Conservation (phyloP, 768 basidiomycete species). For the Naematelia encephala region DNA sequence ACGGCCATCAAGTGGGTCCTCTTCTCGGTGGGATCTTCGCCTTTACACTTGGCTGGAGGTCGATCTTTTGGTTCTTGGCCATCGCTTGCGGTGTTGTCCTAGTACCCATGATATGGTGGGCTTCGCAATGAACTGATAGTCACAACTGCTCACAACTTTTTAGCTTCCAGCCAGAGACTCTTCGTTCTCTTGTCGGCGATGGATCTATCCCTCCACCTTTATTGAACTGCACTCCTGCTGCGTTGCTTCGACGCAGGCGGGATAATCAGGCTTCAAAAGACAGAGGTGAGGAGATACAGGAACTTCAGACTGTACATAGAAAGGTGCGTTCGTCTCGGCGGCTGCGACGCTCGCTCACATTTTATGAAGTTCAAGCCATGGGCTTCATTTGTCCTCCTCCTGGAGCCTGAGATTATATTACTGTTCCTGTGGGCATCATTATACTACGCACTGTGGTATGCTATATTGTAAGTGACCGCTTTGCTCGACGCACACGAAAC, state of each 20-base stretch:
- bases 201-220: constrained; percentile 45
- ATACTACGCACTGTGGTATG: constrained; percentile 41
- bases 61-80: constrained; percentile 47
- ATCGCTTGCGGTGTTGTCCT: constrained; percentile 35
- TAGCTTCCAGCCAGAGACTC: constrained; percentile 56
- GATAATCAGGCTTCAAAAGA: constrained; percentile 12
- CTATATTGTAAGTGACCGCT: constrained; percentile 20
- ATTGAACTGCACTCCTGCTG: constrained; percentile 34
- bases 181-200: constrained; percentile 46
- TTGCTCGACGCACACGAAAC: neutral
- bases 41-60: constrained; percentile 62
- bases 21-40: constrained; percentile 57
- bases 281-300: constrained; percentile 18
- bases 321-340: neutral
- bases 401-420: constrained; percentile 38
- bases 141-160: neutral
- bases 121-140: neutral
- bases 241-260: constrained; percentile 13
- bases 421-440: constrained; percentile 36
- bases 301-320: neutral
- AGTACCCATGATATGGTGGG: constrained; percentile 52
- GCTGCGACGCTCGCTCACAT: neutral
- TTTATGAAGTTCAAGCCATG: constrained; percentile 37
- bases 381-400: constrained; percentile 33
- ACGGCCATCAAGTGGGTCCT: constrained; percentile 56